A percentile compares a stretch with the other conserved stretches of the same genome.
phyloP scores from a whole-genome alignment of 2,329 filamentous ascomycete species.

The Beauveria brongniartii region DNA sequence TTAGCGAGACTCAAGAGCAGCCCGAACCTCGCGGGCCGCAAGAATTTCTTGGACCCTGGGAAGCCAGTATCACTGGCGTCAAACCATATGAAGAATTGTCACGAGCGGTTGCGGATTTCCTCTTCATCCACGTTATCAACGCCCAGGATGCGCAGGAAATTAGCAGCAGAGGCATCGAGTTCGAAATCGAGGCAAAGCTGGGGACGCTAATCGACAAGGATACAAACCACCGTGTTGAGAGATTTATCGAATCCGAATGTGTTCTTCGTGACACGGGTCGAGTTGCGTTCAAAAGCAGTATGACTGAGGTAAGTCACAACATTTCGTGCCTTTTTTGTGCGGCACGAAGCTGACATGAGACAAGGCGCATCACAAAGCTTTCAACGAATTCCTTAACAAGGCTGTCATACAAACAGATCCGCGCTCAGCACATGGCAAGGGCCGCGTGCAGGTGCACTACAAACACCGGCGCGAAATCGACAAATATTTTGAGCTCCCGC shows the following conservation, averaged over 20 bases:
- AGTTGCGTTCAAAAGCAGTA: slow-evolving; percentile 73
- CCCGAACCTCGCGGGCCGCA: slow-evolving; percentile 21
- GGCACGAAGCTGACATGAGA: slow-evolving; percentile 14
- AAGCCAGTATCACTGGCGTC: slow-evolving; percentile 59
- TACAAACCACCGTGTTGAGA: slow-evolving; percentile 57
- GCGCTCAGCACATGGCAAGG: slow-evolving; percentile 36
- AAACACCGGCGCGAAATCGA: slow-evolving; percentile 77
- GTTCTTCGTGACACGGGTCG: slow-evolving; percentile 54
- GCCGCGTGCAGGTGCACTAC: slow-evolving; percentile 63
- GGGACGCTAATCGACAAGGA: slow-evolving; percentile 71
- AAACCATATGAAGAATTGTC: slow-evolving; percentile 67
- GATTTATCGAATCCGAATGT: slow-evolving; percentile 63
- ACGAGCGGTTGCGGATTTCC: slow-evolving; percentile 71
- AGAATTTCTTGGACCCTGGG: slow-evolving; percentile 48
- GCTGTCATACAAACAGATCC: slow-evolving; percentile 52
- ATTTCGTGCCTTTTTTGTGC: not conserved
- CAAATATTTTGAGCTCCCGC: slow-evolving; percentile 69
- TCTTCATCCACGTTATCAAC: slow-evolving; percentile 63
- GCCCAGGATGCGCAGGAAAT: slow-evolving; percentile 59
- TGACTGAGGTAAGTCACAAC: slow-evolving; percentile 66
- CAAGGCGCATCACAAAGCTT: slow-evolving; percentile 68
- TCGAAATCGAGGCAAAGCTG: slow-evolving; percentile 93
- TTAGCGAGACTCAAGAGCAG: too few relatives aligned
- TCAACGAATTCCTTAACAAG: slow-evolving; percentile 80
- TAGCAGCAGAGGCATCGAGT: slow-evolving; percentile 56